Evolutionary conservation across 2,329 filamentous ascomycete genomes (phyloP), one percentile per base, ranked within the genome.

Genomic region (Aspergillus japonicus): DNA sequence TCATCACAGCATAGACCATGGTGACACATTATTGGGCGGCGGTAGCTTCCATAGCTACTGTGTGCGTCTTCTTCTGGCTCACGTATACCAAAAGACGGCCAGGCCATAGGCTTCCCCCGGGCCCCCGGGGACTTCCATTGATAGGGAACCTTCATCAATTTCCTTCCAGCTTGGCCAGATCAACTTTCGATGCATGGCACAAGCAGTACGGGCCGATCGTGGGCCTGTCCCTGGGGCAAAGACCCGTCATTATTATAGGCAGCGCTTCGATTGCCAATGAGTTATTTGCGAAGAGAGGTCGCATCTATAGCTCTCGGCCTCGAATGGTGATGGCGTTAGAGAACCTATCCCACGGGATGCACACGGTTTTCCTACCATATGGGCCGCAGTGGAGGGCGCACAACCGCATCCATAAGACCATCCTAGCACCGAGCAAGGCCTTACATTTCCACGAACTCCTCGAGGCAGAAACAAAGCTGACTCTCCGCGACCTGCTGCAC

Each of bases 241-340:
- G 23, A 19, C 49, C 47, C 6, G n/a, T 58, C 31, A 59, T 64
- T 47, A 35, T 59, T 8, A n/a, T 66, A 2, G 60, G 60, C 7
- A 58, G 23, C 12, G 54, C 56, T 10, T 14, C 54, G 16, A 24
- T 50, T 5, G 31, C 24, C 42, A 21, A 44, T 4, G 62, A 64
- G n/a, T 31, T 66, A 14, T 50, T 64, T 3, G 62, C 56, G 4
- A 61, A 51, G 47, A 29, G 52, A 26, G 51, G 50, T 12, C 49
- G 42, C 2, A 61, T 52, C 39, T 64, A 66, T 47, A 63, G 58
- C 48, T 61, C 57, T n/a, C 60, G 64, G 10, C 64, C 62, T 1
- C 49, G 44, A 8, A 24, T 66, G 29, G 24, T 21, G 4, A 44
- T 54, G 48, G 47, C 23, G 5, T 10, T 14, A 2, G 62, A 66